Evolutionary conservation across 2,329 filamentous ascomycete genomes (phyloP), one percentile per base, ranked within the genome.

Genomic region (Aspergillus flavus): DNA sequence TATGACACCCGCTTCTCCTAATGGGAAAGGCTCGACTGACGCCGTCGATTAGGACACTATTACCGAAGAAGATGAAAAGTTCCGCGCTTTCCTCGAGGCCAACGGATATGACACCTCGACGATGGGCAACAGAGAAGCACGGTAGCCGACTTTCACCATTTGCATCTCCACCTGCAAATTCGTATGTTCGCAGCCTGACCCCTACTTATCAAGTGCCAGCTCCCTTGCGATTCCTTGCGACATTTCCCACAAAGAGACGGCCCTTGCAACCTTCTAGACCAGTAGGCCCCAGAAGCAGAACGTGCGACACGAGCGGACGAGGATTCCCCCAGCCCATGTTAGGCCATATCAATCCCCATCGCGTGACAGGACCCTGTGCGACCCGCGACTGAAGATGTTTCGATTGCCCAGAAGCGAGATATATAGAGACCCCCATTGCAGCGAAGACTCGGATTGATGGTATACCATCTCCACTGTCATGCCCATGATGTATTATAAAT

Each of bases 31-130:
- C 26, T 19, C 23, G 34, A 10, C 63, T 69, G 2, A n/a, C 85
- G 32, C 36, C 85, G n/a, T 36, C 50, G 3, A 28, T 32, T 56
- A 96, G 79, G 91, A 97, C 71, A 96, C 92, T 0, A 96, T 97
- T 66, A 86, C 89, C 0, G 72, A 85, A 19, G 94, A 97, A 77
- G 93, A 97, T 72, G 73, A 82, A 10, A 85, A 85, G 50, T 97
- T 97, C 81, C 86, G 91, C 39, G 85, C 80, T 21, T 97, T 91
- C 73, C 81, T 97, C 14, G 84, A 88, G 72, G 80, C 80, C 30
- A 84, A 94, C 63, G 93, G 93, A 4, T 97, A 90, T 80, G 93
- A 97, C 75, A 90, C 87, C 4, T 80, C 79, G 7, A 82, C 82
- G 62, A 78, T 89, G 79, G 87, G 87, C 32, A 75, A 69, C 36